Percentiles rank a stretch among this genome's conserved stretches.
These are phyloP conservation scores for Cylindrotheca closterium DNA, from an alignment of 108 stramenopile species.

Conservation along the genomic window DNA sequence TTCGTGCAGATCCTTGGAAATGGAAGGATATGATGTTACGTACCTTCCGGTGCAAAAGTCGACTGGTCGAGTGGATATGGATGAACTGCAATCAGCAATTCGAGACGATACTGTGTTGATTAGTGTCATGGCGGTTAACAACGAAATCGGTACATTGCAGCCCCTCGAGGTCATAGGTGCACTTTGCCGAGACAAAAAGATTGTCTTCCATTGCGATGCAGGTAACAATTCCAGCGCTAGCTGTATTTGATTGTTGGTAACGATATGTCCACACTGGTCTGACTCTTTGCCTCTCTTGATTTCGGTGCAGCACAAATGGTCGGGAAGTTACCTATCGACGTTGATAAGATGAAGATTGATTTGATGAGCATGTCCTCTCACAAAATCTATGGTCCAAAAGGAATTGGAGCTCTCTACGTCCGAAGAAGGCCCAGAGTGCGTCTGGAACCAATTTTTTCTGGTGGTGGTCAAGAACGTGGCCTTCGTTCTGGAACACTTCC, in stretches of 20 bases:
- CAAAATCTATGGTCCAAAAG: conserved; percentile 99
- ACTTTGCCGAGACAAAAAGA: conserved; percentile 90
- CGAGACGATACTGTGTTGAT: conserved; percentile 93
- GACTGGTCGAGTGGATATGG: conserved; percentile 93
- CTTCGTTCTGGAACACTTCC: conserved; percentile 89
- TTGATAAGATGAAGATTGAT: conserved; percentile 93
- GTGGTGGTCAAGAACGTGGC: conserved; percentile 99
- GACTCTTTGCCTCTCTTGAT: no score
- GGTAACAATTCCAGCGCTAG: no score
- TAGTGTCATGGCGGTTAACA: conserved; percentile 99
- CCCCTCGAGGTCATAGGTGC: conserved; percentile 94
- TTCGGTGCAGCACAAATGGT: conserved; percentile 99
- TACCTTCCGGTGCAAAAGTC: conserved; percentile 89
- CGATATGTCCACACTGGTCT: no score
- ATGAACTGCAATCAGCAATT: conserved; percentile 83
- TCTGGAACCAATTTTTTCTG: conserved; percentile 94
- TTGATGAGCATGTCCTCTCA: conserved; percentile 96
- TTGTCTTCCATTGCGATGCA: conserved; percentile 98
- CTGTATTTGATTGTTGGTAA: no score
- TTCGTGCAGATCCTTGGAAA: conserved; percentile 92
- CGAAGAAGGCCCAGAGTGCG: conserved; percentile 95
- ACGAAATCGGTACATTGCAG: conserved; percentile 99
- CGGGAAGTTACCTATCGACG: conserved; percentile 96
- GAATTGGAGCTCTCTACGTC: conserved; percentile 96
- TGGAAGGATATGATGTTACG: conserved; percentile 96